phyloP scores from a whole-genome alignment of 495 filamentous ascomycete genomes.

The Hypoxylon rickii region DNA sequence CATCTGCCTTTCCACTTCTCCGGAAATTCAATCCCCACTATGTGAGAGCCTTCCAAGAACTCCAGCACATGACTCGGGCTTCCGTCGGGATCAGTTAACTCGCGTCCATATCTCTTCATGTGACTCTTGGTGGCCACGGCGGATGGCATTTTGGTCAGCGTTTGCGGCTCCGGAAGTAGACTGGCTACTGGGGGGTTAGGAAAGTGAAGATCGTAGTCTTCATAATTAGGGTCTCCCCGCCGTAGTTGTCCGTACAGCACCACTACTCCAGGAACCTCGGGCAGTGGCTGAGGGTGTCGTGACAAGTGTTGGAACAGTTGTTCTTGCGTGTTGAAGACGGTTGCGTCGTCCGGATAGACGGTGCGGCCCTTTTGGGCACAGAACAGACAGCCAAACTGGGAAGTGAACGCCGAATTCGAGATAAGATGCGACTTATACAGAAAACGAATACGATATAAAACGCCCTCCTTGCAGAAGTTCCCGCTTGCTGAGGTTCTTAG shows the following conservation, averaged over 20 bases:
- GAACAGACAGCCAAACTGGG: constrained; percentile 45
- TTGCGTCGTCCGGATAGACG: constrained; percentile 42
- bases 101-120: constrained; percentile 36
- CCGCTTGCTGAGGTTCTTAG: constrained; percentile 27
- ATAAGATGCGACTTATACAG: constrained; percentile 47
- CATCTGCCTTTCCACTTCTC: constrained; percentile 51
- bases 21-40: constrained; percentile 52
- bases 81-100: constrained; percentile 42
- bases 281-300: constrained; percentile 45
- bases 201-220: constrained; percentile 52
- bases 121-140: constrained; percentile 43
- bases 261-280: constrained; percentile 41
- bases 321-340: constrained; percentile 42
- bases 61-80: constrained; percentile 44
- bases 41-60: constrained; percentile 49
- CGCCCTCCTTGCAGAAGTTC: constrained; percentile 31
- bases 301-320: constrained; percentile 42
- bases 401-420: constrained; percentile 19
- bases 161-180: constrained; percentile 37
- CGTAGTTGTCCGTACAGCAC: constrained; percentile 43
- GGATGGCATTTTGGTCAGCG: constrained; percentile 37
- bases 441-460: constrained; percentile 41
- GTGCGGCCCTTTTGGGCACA: constrained; percentile 38
- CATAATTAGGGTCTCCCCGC: constrained; percentile 18
- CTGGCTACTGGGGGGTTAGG: constrained; percentile 37